phyloP scores from a whole-genome alignment of 2,329 filamentous ascomycete species.

The Ilyonectria destructans region DNA sequence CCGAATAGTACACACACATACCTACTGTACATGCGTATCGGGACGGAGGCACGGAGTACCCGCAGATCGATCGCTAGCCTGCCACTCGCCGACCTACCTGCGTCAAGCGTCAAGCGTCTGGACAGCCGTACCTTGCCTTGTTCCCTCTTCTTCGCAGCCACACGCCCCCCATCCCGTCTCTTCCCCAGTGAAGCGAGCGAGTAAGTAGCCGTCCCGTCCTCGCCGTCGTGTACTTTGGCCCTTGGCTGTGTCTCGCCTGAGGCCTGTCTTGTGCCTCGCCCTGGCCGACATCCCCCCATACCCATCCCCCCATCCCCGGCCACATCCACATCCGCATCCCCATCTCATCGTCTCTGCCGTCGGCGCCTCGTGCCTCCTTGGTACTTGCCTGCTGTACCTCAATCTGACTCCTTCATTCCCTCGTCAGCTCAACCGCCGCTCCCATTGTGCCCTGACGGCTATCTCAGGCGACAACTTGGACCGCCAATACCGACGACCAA shows the following conservation, averaged over 20 bases:
- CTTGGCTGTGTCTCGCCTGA: not conserved
- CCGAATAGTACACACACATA: not conserved
- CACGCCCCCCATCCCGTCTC: constrained; percentile 10
- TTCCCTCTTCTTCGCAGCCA: constrained; percentile 14
- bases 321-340: constrained; percentile 29
- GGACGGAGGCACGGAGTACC: constrained; percentile 12
- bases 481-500: constrained; percentile 21
- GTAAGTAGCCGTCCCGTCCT: constrained; percentile 1
- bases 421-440: constrained; percentile 14
- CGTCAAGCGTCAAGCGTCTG: not conserved
- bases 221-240: not conserved
- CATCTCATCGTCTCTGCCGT: constrained; percentile 32
- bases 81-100: not conserved
- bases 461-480: constrained; percentile 28
- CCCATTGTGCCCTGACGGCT: constrained; percentile 11
- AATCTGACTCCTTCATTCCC: constrained; percentile 10
- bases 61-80: constrained; percentile 21
- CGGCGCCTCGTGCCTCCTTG: constrained; percentile 32
- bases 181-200: constrained; percentile 9
- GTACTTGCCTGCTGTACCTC: constrained; percentile 21
- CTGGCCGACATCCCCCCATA: constrained; percentile 41
- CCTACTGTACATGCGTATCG: constrained; percentile 6
- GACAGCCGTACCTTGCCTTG: constrained; percentile 9
- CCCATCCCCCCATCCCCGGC: constrained; percentile 41
- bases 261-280: constrained; percentile 43